Conservation (phyloP, 2,329 filamentous ascomycete species). For the Aureobasidium sp. region DNA sequence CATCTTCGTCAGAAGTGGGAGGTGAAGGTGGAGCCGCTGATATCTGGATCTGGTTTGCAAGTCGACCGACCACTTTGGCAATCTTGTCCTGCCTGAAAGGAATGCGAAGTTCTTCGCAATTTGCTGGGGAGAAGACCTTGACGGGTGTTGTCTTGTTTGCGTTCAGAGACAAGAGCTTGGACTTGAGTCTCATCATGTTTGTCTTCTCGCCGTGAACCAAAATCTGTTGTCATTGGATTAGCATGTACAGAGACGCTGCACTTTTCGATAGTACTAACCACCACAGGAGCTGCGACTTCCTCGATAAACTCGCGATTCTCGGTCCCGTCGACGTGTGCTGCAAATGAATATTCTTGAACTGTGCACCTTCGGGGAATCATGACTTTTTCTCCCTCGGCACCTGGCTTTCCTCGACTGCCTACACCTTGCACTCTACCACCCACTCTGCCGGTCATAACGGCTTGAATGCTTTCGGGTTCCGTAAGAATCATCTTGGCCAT, state of each 20-base stretch:
- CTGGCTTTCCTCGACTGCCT: slow-evolving; percentile 53
- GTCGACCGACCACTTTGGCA: slow-evolving; percentile 90
- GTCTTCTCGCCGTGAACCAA: slow-evolving; percentile 95
- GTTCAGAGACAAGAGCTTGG: slow-evolving; percentile 88
- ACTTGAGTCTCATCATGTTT: slow-evolving; percentile 96
- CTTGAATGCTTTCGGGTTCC: slow-evolving; percentile 89
- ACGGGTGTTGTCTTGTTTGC: slow-evolving; percentile 71
- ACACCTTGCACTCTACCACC: slow-evolving; percentile 42
- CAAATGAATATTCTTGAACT: slow-evolving; percentile 90
- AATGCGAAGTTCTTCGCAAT: slow-evolving; percentile 90
- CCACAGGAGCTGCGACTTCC: slow-evolving; percentile 82
- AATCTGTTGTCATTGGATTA: slow-evolving; percentile 52
- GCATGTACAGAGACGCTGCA: neutral
- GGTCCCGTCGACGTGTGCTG: slow-evolving; percentile 90
- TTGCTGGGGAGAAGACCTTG: slow-evolving; percentile 89
- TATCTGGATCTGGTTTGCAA: slow-evolving; percentile 68
- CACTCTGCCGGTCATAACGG: slow-evolving; percentile 64
- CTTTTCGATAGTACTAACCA: slow-evolving; percentile 55
- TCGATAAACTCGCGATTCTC: slow-evolving; percentile 98
- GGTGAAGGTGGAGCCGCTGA: slow-evolving; percentile 39
- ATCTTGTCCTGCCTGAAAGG: slow-evolving; percentile 94
- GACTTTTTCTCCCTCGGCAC: slow-evolving; percentile 71
- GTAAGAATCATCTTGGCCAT: slow-evolving; percentile 96
- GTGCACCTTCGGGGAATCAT: slow-evolving; percentile 91
- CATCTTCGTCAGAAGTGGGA: slow-evolving; percentile 40